phyloP scores from a whole-genome alignment of 352 stramenopile genomes.

The Phytophthora uliginosa region DNA sequence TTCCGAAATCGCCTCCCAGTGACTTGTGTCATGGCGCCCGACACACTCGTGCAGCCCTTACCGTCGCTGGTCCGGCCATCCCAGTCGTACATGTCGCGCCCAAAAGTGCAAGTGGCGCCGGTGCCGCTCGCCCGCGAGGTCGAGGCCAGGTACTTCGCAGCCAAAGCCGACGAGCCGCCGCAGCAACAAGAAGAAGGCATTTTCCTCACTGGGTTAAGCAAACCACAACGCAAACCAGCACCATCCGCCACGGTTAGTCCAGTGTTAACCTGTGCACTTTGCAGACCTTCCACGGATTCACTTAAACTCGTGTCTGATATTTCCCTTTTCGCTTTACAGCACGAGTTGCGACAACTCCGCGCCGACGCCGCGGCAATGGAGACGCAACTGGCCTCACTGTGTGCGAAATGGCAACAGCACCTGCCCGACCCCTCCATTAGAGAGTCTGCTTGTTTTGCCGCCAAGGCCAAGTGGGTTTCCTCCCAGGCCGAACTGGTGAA shows the following conservation, averaged over 20 bases:
- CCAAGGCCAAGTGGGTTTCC: constrained; percentile 67
- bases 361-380: constrained; percentile 57
- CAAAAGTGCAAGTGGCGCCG: neutral
- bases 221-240: constrained; percentile 39
- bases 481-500: constrained; percentile 62
- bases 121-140: constrained; percentile 3
- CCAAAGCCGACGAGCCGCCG: neutral
- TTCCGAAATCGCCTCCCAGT: constrained; percentile 15
- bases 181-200: constrained; percentile 31
- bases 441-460: constrained; percentile 48
- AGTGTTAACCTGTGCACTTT: neutral
- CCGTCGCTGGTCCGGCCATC: constrained; percentile 7
- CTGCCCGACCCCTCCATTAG: constrained; percentile 49
- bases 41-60: constrained; percentile 32
- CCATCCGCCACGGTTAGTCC: constrained; percentile 51
- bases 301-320: neutral
- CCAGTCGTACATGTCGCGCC: constrained; percentile 2
- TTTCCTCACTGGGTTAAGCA: constrained; percentile 48
- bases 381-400: constrained; percentile 46
- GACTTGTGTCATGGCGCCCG: constrained; percentile 19
- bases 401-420: constrained; percentile 52
- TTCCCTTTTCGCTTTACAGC: constrained; percentile 26
- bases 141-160: constrained; percentile 11
- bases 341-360: constrained; percentile 62
- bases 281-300: neutral